Base-by-base conservation (phyloP, 768 basidiomycete genomes). In the Holtermannia corniformis region DNA sequence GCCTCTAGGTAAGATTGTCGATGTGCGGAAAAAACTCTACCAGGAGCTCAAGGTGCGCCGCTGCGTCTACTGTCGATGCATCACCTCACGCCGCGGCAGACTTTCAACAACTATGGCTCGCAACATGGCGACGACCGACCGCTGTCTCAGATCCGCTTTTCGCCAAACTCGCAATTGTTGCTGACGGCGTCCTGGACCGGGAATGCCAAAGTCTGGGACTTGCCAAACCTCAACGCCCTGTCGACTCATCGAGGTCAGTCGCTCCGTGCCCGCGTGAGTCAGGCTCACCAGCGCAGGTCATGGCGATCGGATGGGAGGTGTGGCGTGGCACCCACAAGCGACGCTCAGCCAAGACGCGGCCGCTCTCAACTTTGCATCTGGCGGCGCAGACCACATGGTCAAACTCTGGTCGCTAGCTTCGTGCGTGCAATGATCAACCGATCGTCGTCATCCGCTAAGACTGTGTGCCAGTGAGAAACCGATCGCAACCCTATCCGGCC, bases 61-160 rank as follows among this genome's bases (percentile, higher is more conserved):
- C 13, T 19, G 11, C 20, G 10, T 27, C n/a, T 41, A 32, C 28
- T 50, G 23, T 22, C 23, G 40, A 1, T 16, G n/a, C n/a, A n/a
- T n/a, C 32, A 2, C 37, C 28, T 37, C 1, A 37, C 21, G 24
- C 24, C 49, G 19, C 1, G 25, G 0, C 62, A 92, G 88, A 86
- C 83, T 72, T 91, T 87, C 72, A 78, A 82, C 45, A 93, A 91
- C 64, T 81, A 97, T 43, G 95, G 95, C 21, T 96, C 95, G 0
- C 93, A 97, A 78, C 91, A 97, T 60, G 95, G 91, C 50, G 95
- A 96, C 71, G 91, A 95, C 60, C 80, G 95, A 41, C 91, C 95
- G 0, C 81, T 97, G 59, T 85, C 90, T 1, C 84, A 86, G 75
- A 87, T 96, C 24, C 85, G 95, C 37, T 97, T 97, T 72, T 82